phyloP scores from a whole-genome alignment of 1,139 yeast genomes.

The Hyphopichia fennica region DNA sequence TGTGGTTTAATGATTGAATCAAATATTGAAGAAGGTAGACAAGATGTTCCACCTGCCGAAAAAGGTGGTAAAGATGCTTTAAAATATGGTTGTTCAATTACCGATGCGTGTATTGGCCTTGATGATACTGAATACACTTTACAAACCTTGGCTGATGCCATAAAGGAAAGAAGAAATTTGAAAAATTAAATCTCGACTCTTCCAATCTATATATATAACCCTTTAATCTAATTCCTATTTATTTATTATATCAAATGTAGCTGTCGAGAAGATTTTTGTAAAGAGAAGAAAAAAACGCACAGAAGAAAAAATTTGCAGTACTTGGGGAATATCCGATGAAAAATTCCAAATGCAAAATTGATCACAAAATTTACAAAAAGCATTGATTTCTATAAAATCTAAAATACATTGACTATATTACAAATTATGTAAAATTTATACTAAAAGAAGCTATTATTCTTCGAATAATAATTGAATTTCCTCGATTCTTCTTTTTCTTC shows the following conservation, averaged over 20 bases:
- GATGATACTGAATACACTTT: constrained; percentile 77
- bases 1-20: constrained; percentile 98
- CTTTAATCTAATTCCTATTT: not conserved
- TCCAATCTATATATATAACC: no score
- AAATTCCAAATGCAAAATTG: no score
- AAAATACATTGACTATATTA: no score
- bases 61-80: constrained; percentile 70
- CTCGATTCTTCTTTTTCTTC: constrained; percentile 72
- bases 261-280: no score
- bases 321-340: no score
- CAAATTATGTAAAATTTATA: no score
- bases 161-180: constrained; percentile 63
- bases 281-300: no score
- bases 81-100: constrained; percentile 90
- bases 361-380: no score
- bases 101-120: constrained; percentile 96
- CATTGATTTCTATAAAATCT: no score
- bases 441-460: constrained; percentile 20
- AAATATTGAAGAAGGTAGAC: constrained; percentile 88
- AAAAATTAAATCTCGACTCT: not conserved
- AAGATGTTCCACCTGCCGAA: constrained; percentile 71
- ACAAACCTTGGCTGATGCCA: constrained; percentile 72
- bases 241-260: no score
- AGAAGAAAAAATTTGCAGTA: no score
- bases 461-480: constrained; percentile 80